phyloP scores from a whole-genome alignment of 306 rosid species.

The Castanea sativa region DNA sequence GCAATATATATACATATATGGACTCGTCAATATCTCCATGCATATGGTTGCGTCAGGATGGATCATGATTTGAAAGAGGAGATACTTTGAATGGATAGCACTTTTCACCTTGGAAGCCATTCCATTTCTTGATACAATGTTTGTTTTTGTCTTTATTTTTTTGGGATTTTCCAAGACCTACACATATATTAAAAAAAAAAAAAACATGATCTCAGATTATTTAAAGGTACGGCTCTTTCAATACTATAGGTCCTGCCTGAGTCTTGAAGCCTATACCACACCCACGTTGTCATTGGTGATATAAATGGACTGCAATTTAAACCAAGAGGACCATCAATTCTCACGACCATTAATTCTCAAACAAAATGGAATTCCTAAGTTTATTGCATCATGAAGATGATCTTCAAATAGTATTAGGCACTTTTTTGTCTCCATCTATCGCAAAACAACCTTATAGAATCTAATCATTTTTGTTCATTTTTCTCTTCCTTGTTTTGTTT shows the following conservation, averaged over 20 bases:
- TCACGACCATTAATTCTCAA: neutral
- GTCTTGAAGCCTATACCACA: neutral
- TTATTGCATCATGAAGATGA: neutral
- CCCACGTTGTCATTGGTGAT: neutral
- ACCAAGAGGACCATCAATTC: neutral
- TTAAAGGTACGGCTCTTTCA: neutral
- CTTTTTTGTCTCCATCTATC: neutral
- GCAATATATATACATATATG: no score
- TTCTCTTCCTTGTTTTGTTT: neutral
- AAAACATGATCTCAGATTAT: neutral
- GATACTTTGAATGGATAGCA: neutral
- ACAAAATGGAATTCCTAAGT: neutral
- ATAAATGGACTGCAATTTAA: neutral
- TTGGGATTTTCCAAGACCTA: neutral
- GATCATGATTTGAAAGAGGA: no score
- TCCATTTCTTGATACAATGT: no score
- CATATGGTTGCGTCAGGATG: no score
- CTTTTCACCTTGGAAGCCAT: neutral
- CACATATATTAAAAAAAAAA: neutral
- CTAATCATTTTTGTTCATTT: neutral
- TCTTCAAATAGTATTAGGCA: neutral
- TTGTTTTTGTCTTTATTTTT: neutral
- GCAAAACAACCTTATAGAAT: neutral
- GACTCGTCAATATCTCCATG: no score
- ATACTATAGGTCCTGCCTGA: neutral